Evolutionary conservation across 2,329 filamentous ascomycete genomes (phyloP), one percentile per base, ranked within the genome.

Genomic region (Colletotrichum musicola): DNA sequence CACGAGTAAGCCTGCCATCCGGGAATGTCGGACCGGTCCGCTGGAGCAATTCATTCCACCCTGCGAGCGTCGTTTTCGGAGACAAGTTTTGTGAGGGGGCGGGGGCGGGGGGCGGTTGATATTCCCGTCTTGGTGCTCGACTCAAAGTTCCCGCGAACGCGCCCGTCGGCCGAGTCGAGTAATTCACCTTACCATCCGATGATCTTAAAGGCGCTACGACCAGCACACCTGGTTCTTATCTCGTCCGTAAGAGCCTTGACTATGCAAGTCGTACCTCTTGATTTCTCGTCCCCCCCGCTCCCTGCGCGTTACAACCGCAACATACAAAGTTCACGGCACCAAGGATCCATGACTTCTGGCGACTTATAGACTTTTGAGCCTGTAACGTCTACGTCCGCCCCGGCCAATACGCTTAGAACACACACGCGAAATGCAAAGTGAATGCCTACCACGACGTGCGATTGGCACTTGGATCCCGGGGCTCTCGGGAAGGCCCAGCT

Each of bases 1-100:
- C 56, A 50, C 46, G 10, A 2, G 57, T 60, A 46, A 46, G 47
- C 57, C 42, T 51, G 18, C 46, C 57, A 40, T 42, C 47, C 46
- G 57, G 57, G 46, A 51, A 42, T 51, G 40, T 60, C 57, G 57
- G 57, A 51, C 46, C 49, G 57, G 57, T 27, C 30, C 46, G 57
- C 35, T 40, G 46, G 57, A 60, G 46, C 40, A 51, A n/a, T 51
- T 18, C 40, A 47, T 50, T 13, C 44, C 44, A 40, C 30, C 38
- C 30, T 27, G 22, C 27, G 38, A 35, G 38, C 30, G n/a, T 44
- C 6, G 4, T 40, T 14, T 10, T 40, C 13, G 38, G 38, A 40
- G 38, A 47, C 16, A 6, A 20, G 38, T 14, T 9, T 30, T 10
- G 16, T 59, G 46, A 20, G 44, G 20, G 22, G 9, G n/a, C 9